These are phyloP conservation scores for Serendipita sp. DNA, from an alignment of 768 basidiomycete genomes.

Conservation along the genomic window DNA sequence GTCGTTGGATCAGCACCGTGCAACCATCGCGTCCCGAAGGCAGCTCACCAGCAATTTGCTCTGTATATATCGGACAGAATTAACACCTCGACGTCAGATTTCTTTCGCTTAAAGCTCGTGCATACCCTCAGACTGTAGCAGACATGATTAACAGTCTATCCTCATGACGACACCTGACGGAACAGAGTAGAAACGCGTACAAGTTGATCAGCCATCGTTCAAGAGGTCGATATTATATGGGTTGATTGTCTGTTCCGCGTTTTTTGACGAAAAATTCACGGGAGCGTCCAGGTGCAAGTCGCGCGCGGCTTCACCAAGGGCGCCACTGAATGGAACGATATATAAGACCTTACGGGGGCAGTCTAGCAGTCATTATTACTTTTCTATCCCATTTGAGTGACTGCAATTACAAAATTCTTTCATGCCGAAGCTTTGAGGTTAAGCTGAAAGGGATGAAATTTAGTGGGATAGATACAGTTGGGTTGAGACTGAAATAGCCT, in stretches of 20 bases:
- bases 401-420: no score
- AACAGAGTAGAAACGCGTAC: constrained; percentile 20
- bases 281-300: neutral
- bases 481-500: neutral
- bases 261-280: neutral
- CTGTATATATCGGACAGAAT: constrained; percentile 23
- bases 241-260: neutral
- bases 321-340: neutral
- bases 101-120: neutral
- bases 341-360: neutral
- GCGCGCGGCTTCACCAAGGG: neutral
- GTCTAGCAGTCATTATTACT: no score
- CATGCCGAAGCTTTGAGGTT: no score
- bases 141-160: neutral
- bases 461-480: no score
- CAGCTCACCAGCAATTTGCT: constrained; percentile 74
- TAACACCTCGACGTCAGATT: neutral
- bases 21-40: neutral
- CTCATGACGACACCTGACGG: neutral
- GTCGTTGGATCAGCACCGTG: constrained; percentile 1
- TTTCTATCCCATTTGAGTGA: no score
- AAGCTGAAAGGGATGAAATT: no score
- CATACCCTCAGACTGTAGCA: neutral
- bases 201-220: constrained; percentile 37
- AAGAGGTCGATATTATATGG: neutral